Conservation (phyloP, 306 rosid species). For the Luffa acutangula region DNA sequence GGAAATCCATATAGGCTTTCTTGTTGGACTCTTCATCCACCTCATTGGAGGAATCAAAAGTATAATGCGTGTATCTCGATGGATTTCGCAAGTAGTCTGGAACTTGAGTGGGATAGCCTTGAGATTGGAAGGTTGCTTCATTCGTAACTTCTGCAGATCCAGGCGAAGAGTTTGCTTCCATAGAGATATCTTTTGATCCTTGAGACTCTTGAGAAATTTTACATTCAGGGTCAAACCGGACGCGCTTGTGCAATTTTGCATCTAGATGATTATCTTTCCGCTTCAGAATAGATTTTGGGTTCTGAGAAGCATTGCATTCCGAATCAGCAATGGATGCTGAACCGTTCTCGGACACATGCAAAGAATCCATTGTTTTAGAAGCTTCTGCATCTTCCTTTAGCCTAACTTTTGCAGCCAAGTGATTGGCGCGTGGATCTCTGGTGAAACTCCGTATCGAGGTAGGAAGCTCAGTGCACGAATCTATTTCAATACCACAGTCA, state of each 20-base stretch:
- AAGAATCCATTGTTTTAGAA: conserved; percentile 35
- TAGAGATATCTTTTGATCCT: conserved; percentile 18
- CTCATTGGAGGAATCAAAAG: conserved; percentile 50
- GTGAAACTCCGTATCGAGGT: conserved; percentile 27
- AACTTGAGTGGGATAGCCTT: conserved; percentile 39
- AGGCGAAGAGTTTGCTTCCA: conserved; percentile 16
- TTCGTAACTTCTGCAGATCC: conserved; percentile 18
- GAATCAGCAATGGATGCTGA: conserved; percentile 9
- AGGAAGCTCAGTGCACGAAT: conserved; percentile 41
- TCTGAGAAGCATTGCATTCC: conserved; percentile 15
- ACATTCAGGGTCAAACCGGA: conserved; percentile 63
- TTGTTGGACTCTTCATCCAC: conserved; percentile 66
- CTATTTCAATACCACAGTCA: conserved; percentile 58
- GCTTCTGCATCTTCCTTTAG: conserved; percentile 58
- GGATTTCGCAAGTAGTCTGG: conserved; percentile 77
- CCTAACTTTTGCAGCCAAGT: conserved; percentile 62
- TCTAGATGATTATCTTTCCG: conserved; percentile 44
- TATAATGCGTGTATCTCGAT: conserved; percentile 52
- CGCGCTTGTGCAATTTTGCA: conserved; percentile 50
- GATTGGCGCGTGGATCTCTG: conserved; percentile 85
- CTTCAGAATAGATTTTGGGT: conserved; percentile 81
- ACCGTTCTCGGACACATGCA: conserved; percentile 41
- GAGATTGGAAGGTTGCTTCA: conserved; percentile 12
- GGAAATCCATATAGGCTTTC: conserved; percentile 67
- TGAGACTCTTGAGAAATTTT: conserved; percentile 25